Conservation (phyloP, 1,139 yeast genomes). For the Hyphopichia khmerensis region DNA sequence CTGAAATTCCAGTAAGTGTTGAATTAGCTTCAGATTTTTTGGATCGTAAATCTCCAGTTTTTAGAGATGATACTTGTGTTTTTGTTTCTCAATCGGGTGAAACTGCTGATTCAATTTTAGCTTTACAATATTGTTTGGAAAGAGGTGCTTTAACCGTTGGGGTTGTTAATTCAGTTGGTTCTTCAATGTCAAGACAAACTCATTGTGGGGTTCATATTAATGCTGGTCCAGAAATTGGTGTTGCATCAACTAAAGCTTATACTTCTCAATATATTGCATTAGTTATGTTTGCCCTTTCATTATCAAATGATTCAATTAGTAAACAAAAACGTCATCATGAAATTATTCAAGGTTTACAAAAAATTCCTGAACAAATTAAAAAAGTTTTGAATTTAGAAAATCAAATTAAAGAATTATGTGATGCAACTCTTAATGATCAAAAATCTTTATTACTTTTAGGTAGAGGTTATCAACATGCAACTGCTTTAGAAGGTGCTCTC, state of each 20-base stretch:
- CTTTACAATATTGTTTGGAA: slow-evolving; percentile 92
- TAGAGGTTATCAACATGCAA: slow-evolving; percentile 96
- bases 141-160: slow-evolving; percentile 98
- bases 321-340: slow-evolving; percentile 73
- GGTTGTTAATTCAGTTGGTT: slow-evolving; percentile 91
- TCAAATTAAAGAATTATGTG: slow-evolving; percentile 74
- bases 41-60: slow-evolving; percentile 93
- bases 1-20: slow-evolving; percentile 93
- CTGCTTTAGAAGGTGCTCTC: slow-evolving; percentile 97
- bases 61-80: slow-evolving; percentile 96
- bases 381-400: slow-evolving; percentile 73
- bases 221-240: slow-evolving; percentile 99
- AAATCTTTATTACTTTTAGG: slow-evolving; percentile 89
- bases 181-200: slow-evolving; percentile 91
- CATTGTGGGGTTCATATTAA: slow-evolving; percentile 99
- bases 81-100: slow-evolving; percentile 99
- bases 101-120: slow-evolving; percentile 97
- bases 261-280: slow-evolving; percentile 97
- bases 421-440: slow-evolving; percentile 68
- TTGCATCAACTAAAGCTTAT: slow-evolving; percentile 99
- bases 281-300: slow-evolving; percentile 92
- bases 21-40: slow-evolving; percentile 97
- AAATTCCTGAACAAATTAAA: slow-evolving; percentile 83
- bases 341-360: slow-evolving; percentile 82
- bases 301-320: slow-evolving; percentile 88